Base-by-base conservation (phyloP, 2,329 filamentous ascomycete genomes). In the Talaromyces funiculosus region DNA sequence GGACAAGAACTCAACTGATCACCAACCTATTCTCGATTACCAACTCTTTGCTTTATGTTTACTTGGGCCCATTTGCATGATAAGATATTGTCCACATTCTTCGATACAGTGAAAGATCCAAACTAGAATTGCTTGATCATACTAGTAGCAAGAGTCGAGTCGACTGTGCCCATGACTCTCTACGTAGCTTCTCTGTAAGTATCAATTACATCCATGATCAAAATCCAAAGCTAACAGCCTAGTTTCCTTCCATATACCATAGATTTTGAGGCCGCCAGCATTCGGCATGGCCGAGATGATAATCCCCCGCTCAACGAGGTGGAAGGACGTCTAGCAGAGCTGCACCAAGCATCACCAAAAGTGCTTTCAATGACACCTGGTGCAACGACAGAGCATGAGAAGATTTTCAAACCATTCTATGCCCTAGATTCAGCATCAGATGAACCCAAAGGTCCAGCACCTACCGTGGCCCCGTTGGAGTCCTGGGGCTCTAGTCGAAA, bases 381-480 rank as follows among this genome's bases (percentile, higher is more conserved):
- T 18, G 73, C 73, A 26, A 75, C 73, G 1, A 75, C 70, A 14
- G 72, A 74, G 31, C 67, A 75, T 42, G 75, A 77, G 61, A 72
- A 67, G 45, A 72, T 77, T 60, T 77, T 77, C 65, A 73, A 69
- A 33, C 65, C 67, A 47, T 61, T 61, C 26, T 73, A 74, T 42
- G 66, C 66, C 18, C 70, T 64, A 9, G 67, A 63, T 4, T 64
- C 64, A 16, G 67, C 68, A 18, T 65, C 68, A 31, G 70, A 74
- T 62, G 69, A 69, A 24, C 69, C 71, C 35, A 67, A 67, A 6
- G 69, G 65, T 0, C 69, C 71, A 10, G 66, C 69, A n/a, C 70
- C 69, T 29, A 87, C 84, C 63, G 90, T 95, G 68, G 85, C 88
- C 31, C 84, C 88, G 66, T 84, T 88, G 3, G 84, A 89, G n/a